Evolutionary conservation across 2,329 filamentous ascomycete genomes (phyloP).

Genomic region (Diplodia intermedia): DNA sequence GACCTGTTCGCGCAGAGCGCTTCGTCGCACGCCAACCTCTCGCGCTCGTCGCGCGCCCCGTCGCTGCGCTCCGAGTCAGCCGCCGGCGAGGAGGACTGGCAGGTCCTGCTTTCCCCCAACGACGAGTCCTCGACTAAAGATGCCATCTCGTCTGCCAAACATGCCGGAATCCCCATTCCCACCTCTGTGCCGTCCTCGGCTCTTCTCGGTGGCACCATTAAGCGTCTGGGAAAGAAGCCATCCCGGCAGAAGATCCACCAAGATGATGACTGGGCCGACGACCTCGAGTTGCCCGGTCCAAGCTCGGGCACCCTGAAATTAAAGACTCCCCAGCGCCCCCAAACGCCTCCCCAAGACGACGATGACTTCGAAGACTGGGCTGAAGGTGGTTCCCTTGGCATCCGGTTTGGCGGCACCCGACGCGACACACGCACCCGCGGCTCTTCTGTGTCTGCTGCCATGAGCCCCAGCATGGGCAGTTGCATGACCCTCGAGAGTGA

Average conservation of each 20-base stretch:
- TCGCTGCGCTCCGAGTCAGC: conserved; percentile 80
- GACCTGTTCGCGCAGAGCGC: conserved; percentile 75
- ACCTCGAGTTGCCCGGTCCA: conserved; percentile 54
- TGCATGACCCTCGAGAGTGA: conserved; percentile 92
- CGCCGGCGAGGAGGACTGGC: conserved; percentile 82
- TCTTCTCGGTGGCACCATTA: conserved; percentile 90
- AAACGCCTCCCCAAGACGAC: conserved; percentile 44
- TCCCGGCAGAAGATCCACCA: conserved; percentile 53
- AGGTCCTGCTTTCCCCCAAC: conserved; percentile 82
- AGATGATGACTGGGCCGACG: conserved; percentile 60
- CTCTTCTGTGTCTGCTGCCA: conserved; percentile 83
- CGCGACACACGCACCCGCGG: conserved; percentile 80
- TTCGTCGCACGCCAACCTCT: conserved; percentile 60
- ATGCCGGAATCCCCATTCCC: conserved; percentile 90
- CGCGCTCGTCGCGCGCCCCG: conserved; percentile 80
- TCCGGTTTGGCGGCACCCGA: conserved; percentile 84
- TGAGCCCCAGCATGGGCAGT: conserved; percentile 92
- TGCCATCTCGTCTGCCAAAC: conserved; percentile 85
- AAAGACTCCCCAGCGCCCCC: conserved; percentile 53
- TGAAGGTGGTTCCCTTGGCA: conserved; percentile 91
- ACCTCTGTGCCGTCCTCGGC: conserved; percentile 86
- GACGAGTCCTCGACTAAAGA: conserved; percentile 84
- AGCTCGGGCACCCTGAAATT: conserved; percentile 50
- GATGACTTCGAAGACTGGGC: conserved; percentile 82
- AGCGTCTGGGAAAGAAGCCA: conserved; percentile 73